These are phyloP conservation scores for Gonapodya prolifera DNA, from an alignment of 192 early-diverging fungal species.

Conservation along the genomic window DNA sequence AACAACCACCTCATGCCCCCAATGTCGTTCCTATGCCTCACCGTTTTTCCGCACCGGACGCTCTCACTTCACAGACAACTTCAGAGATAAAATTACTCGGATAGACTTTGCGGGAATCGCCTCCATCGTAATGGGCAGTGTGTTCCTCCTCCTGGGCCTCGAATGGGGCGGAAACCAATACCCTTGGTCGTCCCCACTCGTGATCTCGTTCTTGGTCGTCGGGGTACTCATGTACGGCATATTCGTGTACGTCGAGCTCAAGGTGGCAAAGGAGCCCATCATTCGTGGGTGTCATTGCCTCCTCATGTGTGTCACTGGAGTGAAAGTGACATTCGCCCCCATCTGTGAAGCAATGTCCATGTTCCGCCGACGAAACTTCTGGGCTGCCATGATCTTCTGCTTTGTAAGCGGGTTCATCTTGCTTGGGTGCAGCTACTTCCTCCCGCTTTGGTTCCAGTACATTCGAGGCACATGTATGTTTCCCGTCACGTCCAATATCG, in stretches of 20 bases:
- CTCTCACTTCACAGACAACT: neutral
- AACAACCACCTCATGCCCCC: neutral
- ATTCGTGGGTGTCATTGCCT: conserved; percentile 11
- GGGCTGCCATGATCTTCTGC: conserved; percentile 25
- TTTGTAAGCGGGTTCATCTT: conserved; percentile 45
- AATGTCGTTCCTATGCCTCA: neutral
- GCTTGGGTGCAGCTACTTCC: conserved; percentile 44
- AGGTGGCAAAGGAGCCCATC: conserved; percentile 51
- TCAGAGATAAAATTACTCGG: conserved; percentile 16
- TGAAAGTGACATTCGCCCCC: neutral
- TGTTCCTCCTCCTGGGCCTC: conserved; percentile 36
- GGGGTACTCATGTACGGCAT: conserved; percentile 27
- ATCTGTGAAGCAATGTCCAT: conserved; percentile 16
- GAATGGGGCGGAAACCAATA: conserved; percentile 30
- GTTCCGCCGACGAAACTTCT: conserved; percentile 43
- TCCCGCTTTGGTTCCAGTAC: conserved; percentile 52
- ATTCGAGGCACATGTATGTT: conserved; percentile 24
- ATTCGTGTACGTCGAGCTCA: conserved; percentile 52
- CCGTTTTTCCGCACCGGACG: neutral
- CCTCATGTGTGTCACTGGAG: neutral
- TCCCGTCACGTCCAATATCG: neutral
- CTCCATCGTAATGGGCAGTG: conserved; percentile 20
- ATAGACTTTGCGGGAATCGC: conserved; percentile 37
- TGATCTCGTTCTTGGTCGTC: conserved; percentile 13
- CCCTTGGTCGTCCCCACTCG: neutral